These are phyloP conservation scores for Aspergillus jensenii DNA, from an alignment of 2,329 filamentous ascomycete species.

Conservation along the genomic window DNA sequence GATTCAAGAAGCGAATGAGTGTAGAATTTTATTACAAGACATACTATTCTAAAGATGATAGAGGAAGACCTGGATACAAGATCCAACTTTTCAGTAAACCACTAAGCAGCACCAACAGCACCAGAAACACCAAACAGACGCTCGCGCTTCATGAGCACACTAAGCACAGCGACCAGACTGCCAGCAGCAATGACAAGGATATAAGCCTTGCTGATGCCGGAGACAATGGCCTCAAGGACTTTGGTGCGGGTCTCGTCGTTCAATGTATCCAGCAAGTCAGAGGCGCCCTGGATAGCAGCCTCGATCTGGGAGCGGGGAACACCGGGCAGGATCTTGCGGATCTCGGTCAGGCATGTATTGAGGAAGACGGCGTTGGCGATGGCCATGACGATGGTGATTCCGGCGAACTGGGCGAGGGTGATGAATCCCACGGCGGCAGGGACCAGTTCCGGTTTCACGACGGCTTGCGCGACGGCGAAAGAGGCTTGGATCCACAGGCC, in stretches of 20 bases:
- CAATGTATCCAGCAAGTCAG: not conserved
- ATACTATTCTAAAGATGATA: not conserved
- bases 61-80: not conserved
- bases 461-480: constrained; percentile 20
- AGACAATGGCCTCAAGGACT: not conserved
- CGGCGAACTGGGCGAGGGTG: not conserved
- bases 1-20: not conserved
- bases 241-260: not conserved
- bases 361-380: constrained; percentile 2
- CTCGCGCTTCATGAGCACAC: not conserved
- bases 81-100: too few relatives aligned
- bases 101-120: not conserved
- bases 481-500: constrained; percentile 19
- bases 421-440: not conserved
- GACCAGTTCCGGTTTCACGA: not conserved
- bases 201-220: not conserved
- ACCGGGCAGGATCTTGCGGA: not conserved
- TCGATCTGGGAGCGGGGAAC: not conserved
- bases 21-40: not conserved
- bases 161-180: not conserved
- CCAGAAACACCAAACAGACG: not conserved
- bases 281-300: not conserved
- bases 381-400: not conserved
- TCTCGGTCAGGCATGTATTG: not conserved
- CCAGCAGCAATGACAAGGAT: not conserved